Percentiles rank a stretch among this genome's conserved stretches.
Evolutionary conservation across 1,284 basidiomycete species (phyloP).

Genomic region (Heliocybe sulcata): DNA sequence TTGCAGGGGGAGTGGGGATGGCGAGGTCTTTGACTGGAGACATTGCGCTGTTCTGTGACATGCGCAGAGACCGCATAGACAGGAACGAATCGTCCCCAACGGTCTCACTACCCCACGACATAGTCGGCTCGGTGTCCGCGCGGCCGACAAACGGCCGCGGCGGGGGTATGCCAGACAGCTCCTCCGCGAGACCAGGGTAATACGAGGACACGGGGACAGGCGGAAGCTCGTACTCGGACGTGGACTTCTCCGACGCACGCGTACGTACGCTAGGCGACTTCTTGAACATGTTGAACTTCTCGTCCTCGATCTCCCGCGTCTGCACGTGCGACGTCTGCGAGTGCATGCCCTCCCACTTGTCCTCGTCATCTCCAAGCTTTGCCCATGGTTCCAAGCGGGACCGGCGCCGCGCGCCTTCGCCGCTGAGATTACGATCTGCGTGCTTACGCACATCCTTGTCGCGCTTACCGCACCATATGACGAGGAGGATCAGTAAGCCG

Average conservation of each 20-base stretch:
- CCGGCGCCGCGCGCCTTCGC: constrained; percentile 10
- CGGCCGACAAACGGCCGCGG: constrained; percentile 38
- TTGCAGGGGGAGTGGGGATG: constrained; percentile 53
- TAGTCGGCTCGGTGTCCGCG: constrained; percentile 25
- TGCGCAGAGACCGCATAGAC: constrained; percentile 31
- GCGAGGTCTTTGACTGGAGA: constrained; percentile 34
- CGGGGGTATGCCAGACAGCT: constrained; percentile 30
- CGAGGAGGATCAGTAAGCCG: constrained; percentile 17
- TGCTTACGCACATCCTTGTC: constrained; percentile 1
- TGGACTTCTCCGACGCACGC: constrained; percentile 22
- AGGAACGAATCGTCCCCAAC: constrained; percentile 38
- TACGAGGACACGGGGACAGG: constrained; percentile 36
- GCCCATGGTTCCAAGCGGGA: constrained; percentile 5
- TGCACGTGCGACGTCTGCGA: constrained; percentile 1
- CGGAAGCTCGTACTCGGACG: constrained; percentile 26
- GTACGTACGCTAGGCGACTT: constrained; percentile 51
- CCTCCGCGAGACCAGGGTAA: constrained; percentile 45
- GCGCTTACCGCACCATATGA: constrained; percentile 21
- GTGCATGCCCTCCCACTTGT: neutral
- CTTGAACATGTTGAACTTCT: constrained; percentile 50
- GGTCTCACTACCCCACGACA: constrained; percentile 53
- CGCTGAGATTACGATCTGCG: constrained; percentile 10
- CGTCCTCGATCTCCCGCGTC: constrained; percentile 14
- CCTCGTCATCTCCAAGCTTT: constrained; percentile 12
- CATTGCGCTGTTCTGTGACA: constrained; percentile 35